Evolutionary conservation across 2,329 filamentous ascomycete species (phyloP).

Genomic region (Elsinoe arachidis): DNA sequence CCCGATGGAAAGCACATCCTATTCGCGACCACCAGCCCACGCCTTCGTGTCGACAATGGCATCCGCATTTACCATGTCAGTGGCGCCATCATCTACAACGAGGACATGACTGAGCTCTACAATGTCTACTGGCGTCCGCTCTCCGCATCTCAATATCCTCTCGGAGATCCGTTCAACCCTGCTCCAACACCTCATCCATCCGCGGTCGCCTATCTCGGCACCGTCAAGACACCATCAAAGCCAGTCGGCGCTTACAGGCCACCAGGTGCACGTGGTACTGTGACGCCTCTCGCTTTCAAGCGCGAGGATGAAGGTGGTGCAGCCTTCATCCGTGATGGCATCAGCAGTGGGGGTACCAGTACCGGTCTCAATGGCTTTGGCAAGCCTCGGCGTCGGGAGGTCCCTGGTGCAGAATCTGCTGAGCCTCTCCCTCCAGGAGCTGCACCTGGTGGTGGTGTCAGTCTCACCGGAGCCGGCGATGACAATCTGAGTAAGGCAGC

Average conservation of each 20-base stretch:
- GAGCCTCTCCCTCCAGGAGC: slow-evolving; percentile 59
- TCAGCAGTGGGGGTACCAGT: slow-evolving; percentile 48
- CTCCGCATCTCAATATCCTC: slow-evolving; percentile 49
- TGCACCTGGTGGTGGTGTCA: slow-evolving; percentile 56
- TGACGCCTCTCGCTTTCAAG: slow-evolving; percentile 90
- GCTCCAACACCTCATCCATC: slow-evolving; percentile 74
- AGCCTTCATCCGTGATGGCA: slow-evolving; percentile 74
- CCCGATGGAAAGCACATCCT: slow-evolving; percentile 92
- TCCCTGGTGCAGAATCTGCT: slow-evolving; percentile 76
- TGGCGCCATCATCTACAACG: slow-evolving; percentile 84
- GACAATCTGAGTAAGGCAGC: slow-evolving; percentile 74
- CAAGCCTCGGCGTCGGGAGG: slow-evolving; percentile 60
- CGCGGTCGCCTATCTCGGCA: slow-evolving; percentile 70
- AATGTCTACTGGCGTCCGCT: slow-evolving; percentile 78
- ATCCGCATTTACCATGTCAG: slow-evolving; percentile 90
- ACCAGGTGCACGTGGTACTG: slow-evolving; percentile 79
- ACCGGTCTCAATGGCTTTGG: slow-evolving; percentile 69
- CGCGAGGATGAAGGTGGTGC: slow-evolving; percentile 94
- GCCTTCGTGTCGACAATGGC: slow-evolving; percentile 92
- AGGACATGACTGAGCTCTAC: slow-evolving; percentile 92
- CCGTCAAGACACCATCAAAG: slow-evolving; percentile 89
- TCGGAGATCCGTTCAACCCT: slow-evolving; percentile 62
- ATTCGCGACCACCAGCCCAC: slow-evolving; percentile 94
- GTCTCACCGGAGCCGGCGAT: slow-evolving; percentile 56
- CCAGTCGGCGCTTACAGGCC: slow-evolving; percentile 95